Evolutionary conservation across 352 stramenopile genomes (phyloP).

Genomic region (Phytophthora constricta): DNA sequence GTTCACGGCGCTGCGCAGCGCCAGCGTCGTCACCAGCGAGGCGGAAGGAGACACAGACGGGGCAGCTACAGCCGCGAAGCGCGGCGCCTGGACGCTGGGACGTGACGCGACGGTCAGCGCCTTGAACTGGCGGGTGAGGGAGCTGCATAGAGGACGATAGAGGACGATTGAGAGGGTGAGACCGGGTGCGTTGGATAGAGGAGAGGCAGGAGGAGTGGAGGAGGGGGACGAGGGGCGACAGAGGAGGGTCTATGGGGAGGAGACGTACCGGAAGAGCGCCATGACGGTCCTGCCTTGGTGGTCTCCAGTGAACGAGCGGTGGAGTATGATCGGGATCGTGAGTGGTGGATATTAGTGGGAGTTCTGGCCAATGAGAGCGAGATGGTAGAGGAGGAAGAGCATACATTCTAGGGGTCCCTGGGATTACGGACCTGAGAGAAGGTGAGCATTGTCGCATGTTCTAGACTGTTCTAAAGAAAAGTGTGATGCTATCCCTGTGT

Average conservation of each 20-base stretch:
- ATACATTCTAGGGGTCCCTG: background rate
- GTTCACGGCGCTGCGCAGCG: conserved; percentile 29
- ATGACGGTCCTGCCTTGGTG: conserved; percentile 37
- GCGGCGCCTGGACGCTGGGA: conserved; percentile 28
- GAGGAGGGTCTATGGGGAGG: background rate
- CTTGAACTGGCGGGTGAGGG: conserved; percentile 62
- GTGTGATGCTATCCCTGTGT: background rate
- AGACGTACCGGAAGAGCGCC: conserved; percentile 52
- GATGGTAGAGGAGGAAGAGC: background rate
- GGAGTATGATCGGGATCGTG: background rate
- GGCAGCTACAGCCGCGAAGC: conserved; percentile 28
- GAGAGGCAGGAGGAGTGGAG: conserved; percentile 1
- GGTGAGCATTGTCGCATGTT: conserved; percentile 5
- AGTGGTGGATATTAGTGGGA: conserved; percentile 33
- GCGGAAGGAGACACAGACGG: conserved; percentile 7
- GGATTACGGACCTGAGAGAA: conserved; percentile 8
- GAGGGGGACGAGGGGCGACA: background rate
- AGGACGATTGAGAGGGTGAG: background rate
- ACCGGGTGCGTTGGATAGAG: conserved; percentile 17
- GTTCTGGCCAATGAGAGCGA: background rate
- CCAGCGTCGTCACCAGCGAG: conserved; percentile 22
- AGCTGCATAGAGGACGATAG: conserved; percentile 34
- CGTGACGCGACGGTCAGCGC: conserved; percentile 47
- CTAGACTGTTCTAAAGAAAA: conserved; percentile 30
- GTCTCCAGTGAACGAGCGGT: conserved; percentile 37